Evolutionary conservation across 2,329 filamentous ascomycete species (phyloP).

Genomic region (Colletotrichum sp.): DNA sequence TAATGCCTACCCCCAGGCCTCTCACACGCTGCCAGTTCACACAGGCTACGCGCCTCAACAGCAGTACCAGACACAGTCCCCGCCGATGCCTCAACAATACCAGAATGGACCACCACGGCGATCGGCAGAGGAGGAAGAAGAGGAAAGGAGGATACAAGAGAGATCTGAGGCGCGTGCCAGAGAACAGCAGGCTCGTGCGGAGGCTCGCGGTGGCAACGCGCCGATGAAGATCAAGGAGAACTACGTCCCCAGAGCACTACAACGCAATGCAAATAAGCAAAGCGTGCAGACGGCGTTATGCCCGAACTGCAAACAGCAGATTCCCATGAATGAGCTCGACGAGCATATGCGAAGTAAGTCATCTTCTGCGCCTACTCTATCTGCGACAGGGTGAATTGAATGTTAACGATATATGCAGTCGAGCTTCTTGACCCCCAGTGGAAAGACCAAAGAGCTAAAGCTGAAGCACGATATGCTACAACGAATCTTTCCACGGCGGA

Average conservation of each 20-base stretch:
- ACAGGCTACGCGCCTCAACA: slow-evolving; percentile 45
- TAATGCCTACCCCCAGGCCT: slow-evolving; percentile 50
- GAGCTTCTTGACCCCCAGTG: slow-evolving; percentile 92
- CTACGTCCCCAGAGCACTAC: slow-evolving; percentile 85
- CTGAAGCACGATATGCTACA: slow-evolving; percentile 81
- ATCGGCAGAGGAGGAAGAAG: slow-evolving; percentile 63
- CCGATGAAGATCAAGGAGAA: slow-evolving; percentile 93
- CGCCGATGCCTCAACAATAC: slow-evolving; percentile 23
- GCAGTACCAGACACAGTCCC: slow-evolving; percentile 35
- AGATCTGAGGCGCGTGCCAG: slow-evolving; percentile 64
- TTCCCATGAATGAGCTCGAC: slow-evolving; percentile 85
- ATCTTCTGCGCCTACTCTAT: not conserved
- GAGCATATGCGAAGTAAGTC: slow-evolving; percentile 85
- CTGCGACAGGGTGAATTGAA: not conserved
- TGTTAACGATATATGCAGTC: slow-evolving; percentile 59
- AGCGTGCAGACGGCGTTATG: slow-evolving; percentile 76
- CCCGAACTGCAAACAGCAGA: slow-evolving; percentile 91
- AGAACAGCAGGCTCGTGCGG: slow-evolving; percentile 79
- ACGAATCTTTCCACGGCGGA: slow-evolving; percentile 88
- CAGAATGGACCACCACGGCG: slow-evolving; percentile 34
- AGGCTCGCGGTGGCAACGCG: slow-evolving; percentile 70
- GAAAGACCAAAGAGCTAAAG: slow-evolving; percentile 94
- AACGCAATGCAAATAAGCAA: slow-evolving; percentile 70
- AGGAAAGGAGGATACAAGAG: slow-evolving; percentile 68
- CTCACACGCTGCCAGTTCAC: slow-evolving; percentile 50